Conservation (phyloP, 2,329 filamentous ascomycete genomes). For the Ceratocystis diversiconidia region DNA sequence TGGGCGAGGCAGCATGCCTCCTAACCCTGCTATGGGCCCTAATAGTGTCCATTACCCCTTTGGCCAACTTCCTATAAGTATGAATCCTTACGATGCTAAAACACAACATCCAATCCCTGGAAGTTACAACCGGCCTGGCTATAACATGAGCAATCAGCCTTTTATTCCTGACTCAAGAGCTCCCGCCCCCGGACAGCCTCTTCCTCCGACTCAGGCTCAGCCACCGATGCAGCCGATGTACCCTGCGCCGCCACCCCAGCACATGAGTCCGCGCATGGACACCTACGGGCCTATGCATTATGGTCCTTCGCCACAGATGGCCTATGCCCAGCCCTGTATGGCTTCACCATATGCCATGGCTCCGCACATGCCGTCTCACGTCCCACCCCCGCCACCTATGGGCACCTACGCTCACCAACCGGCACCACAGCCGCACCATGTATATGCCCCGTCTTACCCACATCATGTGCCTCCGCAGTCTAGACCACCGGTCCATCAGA, state of each 20-base stretch:
- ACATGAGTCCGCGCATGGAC: conserved; percentile 38
- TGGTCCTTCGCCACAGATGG: conserved; percentile 31
- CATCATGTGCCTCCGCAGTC: conserved; percentile 28
- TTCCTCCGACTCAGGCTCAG: background rate
- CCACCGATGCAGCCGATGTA: conserved; percentile 6
- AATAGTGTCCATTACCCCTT: conserved; percentile 51
- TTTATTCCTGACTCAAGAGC: conserved; percentile 54
- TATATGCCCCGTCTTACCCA: conserved; percentile 18
- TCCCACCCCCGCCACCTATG: conserved; percentile 32
- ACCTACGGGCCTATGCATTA: conserved; percentile 29
- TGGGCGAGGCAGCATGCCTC: conserved; percentile 21
- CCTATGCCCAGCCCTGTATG: conserved; percentile 30
- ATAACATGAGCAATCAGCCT: conserved; percentile 88
- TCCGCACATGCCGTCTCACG: conserved; percentile 18
- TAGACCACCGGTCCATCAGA: conserved; percentile 32
- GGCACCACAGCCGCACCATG: background rate
- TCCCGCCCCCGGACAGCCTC: conserved; percentile 22
- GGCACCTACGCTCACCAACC: conserved; percentile 28
- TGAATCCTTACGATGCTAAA: conserved; percentile 56
- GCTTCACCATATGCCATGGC: conserved; percentile 40
- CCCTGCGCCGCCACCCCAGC: conserved; percentile 27
- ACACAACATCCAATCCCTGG: conserved; percentile 60
- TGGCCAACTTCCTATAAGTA: conserved; percentile 59
- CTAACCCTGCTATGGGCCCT: conserved; percentile 18
- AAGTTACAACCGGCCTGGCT: conserved; percentile 69